Base-by-base conservation (phyloP, 768 basidiomycete species). In the Suillus discolor region DNA sequence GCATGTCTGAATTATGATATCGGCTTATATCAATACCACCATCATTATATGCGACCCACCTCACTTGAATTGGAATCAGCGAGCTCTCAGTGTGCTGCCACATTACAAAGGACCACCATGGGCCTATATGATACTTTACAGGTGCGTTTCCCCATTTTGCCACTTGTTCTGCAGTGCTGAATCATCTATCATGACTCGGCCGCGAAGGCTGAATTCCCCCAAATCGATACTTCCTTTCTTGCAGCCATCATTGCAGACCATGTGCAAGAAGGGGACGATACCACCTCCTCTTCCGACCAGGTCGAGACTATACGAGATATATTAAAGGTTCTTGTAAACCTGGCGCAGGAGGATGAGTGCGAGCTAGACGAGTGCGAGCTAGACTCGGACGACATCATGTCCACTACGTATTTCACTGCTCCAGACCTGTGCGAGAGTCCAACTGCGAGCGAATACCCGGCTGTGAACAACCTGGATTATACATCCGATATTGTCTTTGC, bases 141-240 rank as follows among this genome's bases (percentile, higher is more conserved):
- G 82, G 85, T 84, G 74, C 65, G 68, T 54, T 65, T 62, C 34
- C 36, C 5, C 20, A 20, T 23, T 13, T 59, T 47, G 23, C 55
- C 64, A 64, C 61, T 11, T 28, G 13, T 28, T 28, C 54, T 38
- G 25, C 41, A 65, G 63, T 53, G 6, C 39, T 38, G 59, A 42
- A 31, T 55, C 36, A 8, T 51, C 42, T 61, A 66, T 69, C 64
- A 20, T 74, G 57, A 70, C 66, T 62, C 61, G 53, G 47, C 59
- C 55, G 61, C 61, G 5, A 63, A 91, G 90, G 81, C 79, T 66
- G 86, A 90, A 75, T 93, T 90, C 74, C 92, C 91, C 4, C 89
- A 89, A 0, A 75, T 94, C 65, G 92, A 94, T 72, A 83, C 89
- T 1, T 87, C 91, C 6, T 82, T 94, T 39, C 80, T 93, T 53